These are phyloP conservation scores for Cardiospermum halicacabum DNA, from an alignment of 345 rosid genomes.

Conservation along the genomic window DNA sequence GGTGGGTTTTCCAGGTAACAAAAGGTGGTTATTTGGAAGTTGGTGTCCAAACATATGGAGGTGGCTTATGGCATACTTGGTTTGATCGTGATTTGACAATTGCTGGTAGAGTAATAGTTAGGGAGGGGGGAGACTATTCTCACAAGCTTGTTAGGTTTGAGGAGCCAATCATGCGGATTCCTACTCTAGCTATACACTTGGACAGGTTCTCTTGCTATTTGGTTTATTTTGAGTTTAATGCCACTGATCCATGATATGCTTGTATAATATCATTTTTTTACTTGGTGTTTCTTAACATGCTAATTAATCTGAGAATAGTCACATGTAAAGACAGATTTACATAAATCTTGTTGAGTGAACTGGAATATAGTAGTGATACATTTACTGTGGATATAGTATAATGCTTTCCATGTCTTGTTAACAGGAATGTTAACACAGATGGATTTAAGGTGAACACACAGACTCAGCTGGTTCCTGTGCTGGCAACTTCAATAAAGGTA, in stretches of 20 bases:
- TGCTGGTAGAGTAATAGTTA: constrained; percentile 82
- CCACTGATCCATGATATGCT: too few relatives aligned
- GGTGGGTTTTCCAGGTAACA: constrained; percentile 43
- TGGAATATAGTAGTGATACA: constrained; percentile 73
- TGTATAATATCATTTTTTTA: too few relatives aligned
- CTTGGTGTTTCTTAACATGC: too few relatives aligned
- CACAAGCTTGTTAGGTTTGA: constrained; percentile 72
- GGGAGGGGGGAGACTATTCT: constrained; percentile 53
- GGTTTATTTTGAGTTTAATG: not conserved
- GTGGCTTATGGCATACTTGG: constrained; percentile 98
- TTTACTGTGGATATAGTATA: constrained; percentile 43
- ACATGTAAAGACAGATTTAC: too few relatives aligned
- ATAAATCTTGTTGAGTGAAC: constrained; percentile 20
- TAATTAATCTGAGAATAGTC: too few relatives aligned
- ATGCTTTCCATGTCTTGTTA: constrained; percentile 7
- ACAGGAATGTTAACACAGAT: constrained; percentile 69
- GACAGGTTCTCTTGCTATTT: constrained; percentile 53
- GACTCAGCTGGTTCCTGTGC: constrained; percentile 72
- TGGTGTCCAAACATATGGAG: constrained; percentile 92
- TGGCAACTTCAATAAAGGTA: constrained; percentile 93
- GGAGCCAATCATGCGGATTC: constrained; percentile 90
- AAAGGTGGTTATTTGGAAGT: constrained; percentile 83
- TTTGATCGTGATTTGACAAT: constrained; percentile 96
- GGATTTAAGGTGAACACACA: constrained; percentile 94
- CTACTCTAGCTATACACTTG: constrained; percentile 89